phyloP scores from a whole-genome alignment of 805 yeast species.

The Yamadazyma ubonensis region DNA sequence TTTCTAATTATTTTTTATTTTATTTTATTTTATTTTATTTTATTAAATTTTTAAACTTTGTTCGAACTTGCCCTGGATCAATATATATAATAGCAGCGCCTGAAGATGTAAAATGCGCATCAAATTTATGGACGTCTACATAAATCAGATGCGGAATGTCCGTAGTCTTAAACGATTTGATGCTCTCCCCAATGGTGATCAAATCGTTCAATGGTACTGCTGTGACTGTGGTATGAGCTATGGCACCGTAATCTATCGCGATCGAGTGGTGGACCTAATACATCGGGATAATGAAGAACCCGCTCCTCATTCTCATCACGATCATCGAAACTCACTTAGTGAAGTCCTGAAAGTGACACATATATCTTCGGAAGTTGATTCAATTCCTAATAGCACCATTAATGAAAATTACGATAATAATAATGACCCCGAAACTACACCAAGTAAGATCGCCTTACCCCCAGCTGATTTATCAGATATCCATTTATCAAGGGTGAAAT shows the following conservation, averaged over 20 bases:
- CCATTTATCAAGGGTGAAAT: slow-evolving; percentile 19
- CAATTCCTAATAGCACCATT: no score
- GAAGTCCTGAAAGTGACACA: no score
- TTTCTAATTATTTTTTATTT: background rate
- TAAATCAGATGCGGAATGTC: slow-evolving; percentile 2
- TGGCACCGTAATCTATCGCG: slow-evolving; percentile 30
- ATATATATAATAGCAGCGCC: slow-evolving; percentile 5
- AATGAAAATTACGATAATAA: background rate
- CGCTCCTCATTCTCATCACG: no score
- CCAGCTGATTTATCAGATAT: slow-evolving; percentile 1
- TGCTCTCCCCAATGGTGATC: slow-evolving; percentile 9
- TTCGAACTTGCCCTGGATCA: background rate
- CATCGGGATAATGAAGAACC: background rate
- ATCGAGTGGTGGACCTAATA: slow-evolving; percentile 9
- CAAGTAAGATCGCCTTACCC: background rate
- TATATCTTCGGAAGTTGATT: no score
- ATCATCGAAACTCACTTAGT: no score
- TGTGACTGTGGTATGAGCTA: slow-evolving; percentile 41
- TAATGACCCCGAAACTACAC: background rate
- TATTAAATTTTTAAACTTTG: background rate
- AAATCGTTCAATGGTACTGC: slow-evolving; percentile 44
- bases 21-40: slow-evolving; percentile 1
- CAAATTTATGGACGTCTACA: slow-evolving; percentile 7
- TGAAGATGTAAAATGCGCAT: background rate
- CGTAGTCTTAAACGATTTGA: slow-evolving; percentile 8